Conservation (phyloP, 2,329 filamentous ascomycete species). For the Xylaria sp. region DNA sequence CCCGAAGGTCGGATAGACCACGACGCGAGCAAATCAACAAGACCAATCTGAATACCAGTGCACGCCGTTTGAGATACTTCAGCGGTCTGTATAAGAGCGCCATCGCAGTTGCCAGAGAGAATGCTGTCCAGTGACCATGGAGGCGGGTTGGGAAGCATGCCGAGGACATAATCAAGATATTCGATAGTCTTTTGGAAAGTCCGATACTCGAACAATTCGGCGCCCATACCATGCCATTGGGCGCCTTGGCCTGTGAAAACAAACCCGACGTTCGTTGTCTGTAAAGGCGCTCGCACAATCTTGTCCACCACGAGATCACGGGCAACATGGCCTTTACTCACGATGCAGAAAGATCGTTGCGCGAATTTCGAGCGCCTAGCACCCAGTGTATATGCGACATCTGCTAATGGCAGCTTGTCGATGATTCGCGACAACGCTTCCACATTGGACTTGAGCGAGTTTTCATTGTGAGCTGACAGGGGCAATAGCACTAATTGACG, state of each 20-base stretch:
- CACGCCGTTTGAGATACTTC: constrained; percentile 40
- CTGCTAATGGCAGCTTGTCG: not conserved
- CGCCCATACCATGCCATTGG: constrained; percentile 41
- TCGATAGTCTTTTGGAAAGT: constrained; percentile 16
- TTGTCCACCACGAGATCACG: too few species aligned
- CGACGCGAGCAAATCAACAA: constrained; percentile 42
- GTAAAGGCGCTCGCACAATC: not conserved
- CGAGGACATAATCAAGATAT: constrained; percentile 26
- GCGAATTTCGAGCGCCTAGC: not conserved
- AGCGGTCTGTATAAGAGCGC: constrained; percentile 19
- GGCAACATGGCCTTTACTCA: too few species aligned
- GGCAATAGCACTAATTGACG: constrained; percentile 30
- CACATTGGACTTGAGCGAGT: not conserved
- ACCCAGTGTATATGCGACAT: not conserved
- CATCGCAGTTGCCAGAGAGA: not conserved
- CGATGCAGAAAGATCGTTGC: not conserved
- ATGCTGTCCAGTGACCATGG: constrained; percentile 19
- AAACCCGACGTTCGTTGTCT: constrained; percentile 5
- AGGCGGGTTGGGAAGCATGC: not conserved
- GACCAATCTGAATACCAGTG: constrained; percentile 44
- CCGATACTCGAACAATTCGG: constrained; percentile 23
- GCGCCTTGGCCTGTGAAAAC: constrained; percentile 41
- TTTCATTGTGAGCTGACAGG: constrained; percentile 1
- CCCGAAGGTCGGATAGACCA: constrained; percentile 41
- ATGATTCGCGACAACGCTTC: not conserved